Conservation (phyloP, 2,329 filamentous ascomycete genomes). For the Aspergillus sojae region DNA sequence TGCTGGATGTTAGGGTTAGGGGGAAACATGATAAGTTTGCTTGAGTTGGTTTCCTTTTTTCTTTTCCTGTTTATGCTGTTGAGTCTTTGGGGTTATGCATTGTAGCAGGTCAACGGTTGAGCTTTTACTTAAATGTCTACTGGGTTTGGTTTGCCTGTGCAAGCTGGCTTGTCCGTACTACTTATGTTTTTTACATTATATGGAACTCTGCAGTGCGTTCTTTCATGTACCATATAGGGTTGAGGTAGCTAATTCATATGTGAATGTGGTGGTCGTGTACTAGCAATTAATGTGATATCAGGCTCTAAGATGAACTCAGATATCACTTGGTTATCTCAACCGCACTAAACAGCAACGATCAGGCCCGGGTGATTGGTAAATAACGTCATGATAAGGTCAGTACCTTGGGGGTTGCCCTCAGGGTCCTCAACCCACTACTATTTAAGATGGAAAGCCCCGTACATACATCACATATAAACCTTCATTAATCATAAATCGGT, state of each 20-base stretch:
- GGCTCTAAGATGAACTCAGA: neutral
- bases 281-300: neutral
- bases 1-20: constrained; percentile 23
- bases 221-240: neutral
- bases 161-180: neutral
- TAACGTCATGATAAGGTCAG: neutral
- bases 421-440: constrained; percentile 19
- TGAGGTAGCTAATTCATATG: neutral
- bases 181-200: neutral
- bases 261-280: neutral
- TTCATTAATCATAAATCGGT: constrained; percentile 11
- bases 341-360: too few relatives aligned
- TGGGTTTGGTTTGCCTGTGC: neutral
- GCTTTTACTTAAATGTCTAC: neutral
- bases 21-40: constrained; percentile 26
- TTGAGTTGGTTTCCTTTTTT: constrained; percentile 9
- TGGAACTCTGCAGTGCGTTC: neutral
- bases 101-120: neutral
- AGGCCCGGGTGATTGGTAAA: neutral
- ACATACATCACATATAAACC: neutral
- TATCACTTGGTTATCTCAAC: neutral
- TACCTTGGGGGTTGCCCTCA: constrained; percentile 16
- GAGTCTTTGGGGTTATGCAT: neutral
- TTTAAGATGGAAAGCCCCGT: neutral
- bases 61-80: neutral